Evolutionary conservation across 2,329 filamentous ascomycete species (phyloP).

Genomic region (Neopestalotiopsis sp.): DNA sequence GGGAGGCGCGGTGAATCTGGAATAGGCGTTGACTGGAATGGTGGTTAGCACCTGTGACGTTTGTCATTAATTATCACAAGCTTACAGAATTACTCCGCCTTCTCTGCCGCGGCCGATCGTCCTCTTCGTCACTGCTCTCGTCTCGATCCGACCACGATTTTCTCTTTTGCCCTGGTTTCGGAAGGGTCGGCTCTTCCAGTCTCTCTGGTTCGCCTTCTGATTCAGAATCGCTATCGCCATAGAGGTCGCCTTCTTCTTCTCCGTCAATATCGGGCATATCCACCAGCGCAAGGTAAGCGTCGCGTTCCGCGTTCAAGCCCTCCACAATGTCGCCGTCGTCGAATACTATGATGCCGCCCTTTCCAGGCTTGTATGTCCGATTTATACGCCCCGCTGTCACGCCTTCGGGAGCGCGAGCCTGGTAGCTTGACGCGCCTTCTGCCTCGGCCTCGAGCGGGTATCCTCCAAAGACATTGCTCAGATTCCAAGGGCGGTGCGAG

Average conservation of each 20-base stretch:
- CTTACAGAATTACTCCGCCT: slow-evolving; percentile 87
- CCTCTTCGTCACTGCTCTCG: slow-evolving; percentile 74
- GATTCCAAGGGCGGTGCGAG: slow-evolving; percentile 89
- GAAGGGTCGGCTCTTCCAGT: slow-evolving; percentile 55
- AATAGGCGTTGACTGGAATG: slow-evolving; percentile 65
- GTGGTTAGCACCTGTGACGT: slow-evolving; percentile 28
- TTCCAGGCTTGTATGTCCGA: slow-evolving; percentile 74
- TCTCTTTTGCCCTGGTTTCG: slow-evolving; percentile 68
- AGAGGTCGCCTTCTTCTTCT: slow-evolving; percentile 73
- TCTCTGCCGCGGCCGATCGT: slow-evolving; percentile 77
- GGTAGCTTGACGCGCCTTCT: slow-evolving; percentile 50
- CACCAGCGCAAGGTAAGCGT: slow-evolving; percentile 83
- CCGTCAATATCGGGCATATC: slow-evolving; percentile 92
- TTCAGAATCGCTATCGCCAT: slow-evolving; percentile 61
- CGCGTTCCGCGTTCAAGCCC: slow-evolving; percentile 73
- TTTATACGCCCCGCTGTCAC: slow-evolving; percentile 76
- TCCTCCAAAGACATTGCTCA: slow-evolving; percentile 90
- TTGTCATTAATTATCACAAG: slow-evolving; percentile 24
- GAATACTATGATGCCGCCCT: slow-evolving; percentile 89
- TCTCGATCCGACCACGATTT: slow-evolving; percentile 79
- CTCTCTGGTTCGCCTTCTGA: slow-evolving; percentile 64
- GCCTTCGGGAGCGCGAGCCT: slow-evolving; percentile 63
- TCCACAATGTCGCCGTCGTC: slow-evolving; percentile 96
- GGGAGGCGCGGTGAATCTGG: slow-evolving; percentile 64
- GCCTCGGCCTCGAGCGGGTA: slow-evolving; percentile 59